Evolutionary conservation across 2,329 filamentous ascomycete species (phyloP).

Genomic region (Mariannaea sp.): DNA sequence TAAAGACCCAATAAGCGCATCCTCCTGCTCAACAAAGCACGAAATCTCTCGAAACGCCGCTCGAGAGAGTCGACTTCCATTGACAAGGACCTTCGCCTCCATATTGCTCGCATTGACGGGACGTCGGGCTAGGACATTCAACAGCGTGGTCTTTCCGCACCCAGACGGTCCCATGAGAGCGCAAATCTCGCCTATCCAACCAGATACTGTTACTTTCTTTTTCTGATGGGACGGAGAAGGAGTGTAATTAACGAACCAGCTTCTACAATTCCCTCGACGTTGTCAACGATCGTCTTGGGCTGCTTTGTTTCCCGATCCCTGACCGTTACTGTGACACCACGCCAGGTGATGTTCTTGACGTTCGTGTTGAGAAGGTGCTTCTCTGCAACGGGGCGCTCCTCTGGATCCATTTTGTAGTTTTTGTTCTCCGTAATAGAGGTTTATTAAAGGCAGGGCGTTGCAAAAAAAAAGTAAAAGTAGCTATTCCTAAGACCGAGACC

Average conservation of each 20-base stretch:
- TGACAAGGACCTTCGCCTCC: conserved; percentile 56
- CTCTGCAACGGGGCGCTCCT: conserved; percentile 39
- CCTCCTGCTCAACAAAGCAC: conserved; percentile 86
- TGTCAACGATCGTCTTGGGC: conserved; percentile 65
- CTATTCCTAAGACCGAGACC: too few relatives aligned
- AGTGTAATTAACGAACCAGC: conserved; percentile 59
- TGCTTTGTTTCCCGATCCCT: conserved; percentile 71
- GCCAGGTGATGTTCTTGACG: conserved; percentile 70
- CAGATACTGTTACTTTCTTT: too few relatives aligned
- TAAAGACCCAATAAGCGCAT: conserved; percentile 79
- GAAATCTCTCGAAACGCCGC: conserved; percentile 67
- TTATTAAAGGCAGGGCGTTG: too few relatives aligned
- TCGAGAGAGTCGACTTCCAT: conserved; percentile 60
- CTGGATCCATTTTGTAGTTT: too few relatives aligned
- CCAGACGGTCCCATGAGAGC: conserved; percentile 80
- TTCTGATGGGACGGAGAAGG: too few relatives aligned
- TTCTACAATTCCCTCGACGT: conserved; percentile 66
- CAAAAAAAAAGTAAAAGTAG: too few relatives aligned
- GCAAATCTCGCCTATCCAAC: conserved; percentile 75
- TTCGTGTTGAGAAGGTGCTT: conserved; percentile 66
- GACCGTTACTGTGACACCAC: conserved; percentile 69
- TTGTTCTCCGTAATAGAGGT: too few relatives aligned
- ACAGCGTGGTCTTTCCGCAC: conserved; percentile 80
- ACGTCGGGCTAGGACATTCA: conserved; percentile 74
- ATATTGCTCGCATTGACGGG: conserved; percentile 48